Conservation (phyloP, 129 eudicot genomes). For the Chrysanthemum makinoi region DNA sequence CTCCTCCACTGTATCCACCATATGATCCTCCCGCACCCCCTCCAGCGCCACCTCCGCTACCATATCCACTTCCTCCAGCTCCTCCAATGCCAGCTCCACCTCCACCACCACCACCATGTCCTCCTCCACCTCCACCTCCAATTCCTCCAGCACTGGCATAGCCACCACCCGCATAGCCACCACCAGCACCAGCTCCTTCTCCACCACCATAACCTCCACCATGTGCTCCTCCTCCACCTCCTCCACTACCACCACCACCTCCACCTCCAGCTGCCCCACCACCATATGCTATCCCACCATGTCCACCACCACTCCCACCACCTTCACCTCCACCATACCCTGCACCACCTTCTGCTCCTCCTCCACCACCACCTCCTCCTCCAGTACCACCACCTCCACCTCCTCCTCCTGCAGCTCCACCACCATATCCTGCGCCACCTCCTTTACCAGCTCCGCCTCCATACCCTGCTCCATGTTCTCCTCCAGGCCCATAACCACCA, state of each 20-base stretch:
- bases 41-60: conserved; percentile 37
- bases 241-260: conserved; percentile 27
- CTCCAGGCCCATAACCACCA: conserved; percentile 44
- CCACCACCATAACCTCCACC: conserved; percentile 46
- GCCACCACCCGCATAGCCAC: conserved; percentile 46
- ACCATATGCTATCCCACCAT: conserved; percentile 31
- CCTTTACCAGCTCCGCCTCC: conserved; percentile 50
- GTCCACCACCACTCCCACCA: conserved; percentile 47
- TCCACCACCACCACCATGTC: conserved; percentile 47
- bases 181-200: conserved; percentile 37
- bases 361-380: conserved; percentile 34
- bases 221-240: conserved; percentile 35
- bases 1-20: conserved; percentile 39
- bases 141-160: conserved; percentile 41
- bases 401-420: conserved; percentile 38
- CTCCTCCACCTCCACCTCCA: conserved; percentile 49
- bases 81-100: conserved; percentile 39
- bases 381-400: conserved; percentile 34
- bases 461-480: conserved; percentile 40
- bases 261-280: conserved; percentile 28
- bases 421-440: conserved; percentile 37
- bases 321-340: conserved; percentile 35
- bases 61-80: conserved; percentile 41
- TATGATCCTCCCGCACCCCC: conserved; percentile 28
- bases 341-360: conserved; percentile 22